Conservation (phyloP, 2,329 filamentous ascomycete genomes). For the Trichophaea hybrida region DNA sequence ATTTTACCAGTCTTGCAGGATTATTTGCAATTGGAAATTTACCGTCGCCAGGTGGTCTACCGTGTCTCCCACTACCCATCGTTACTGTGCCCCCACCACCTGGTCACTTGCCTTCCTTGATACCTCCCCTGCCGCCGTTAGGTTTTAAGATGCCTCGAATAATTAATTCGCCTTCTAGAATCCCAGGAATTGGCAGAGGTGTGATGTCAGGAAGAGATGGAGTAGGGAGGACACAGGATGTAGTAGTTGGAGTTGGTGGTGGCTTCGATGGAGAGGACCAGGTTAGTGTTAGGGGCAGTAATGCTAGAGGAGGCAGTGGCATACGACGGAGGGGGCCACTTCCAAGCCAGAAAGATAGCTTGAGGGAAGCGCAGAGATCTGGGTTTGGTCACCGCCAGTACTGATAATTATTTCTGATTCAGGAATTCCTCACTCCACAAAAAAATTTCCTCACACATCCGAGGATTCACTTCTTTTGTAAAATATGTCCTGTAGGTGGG, state of each 20-base stretch:
- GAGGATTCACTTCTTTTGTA: no score
- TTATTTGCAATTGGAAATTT: conserved; percentile 35
- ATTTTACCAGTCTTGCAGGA: conserved; percentile 33
- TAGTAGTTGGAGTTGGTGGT: conserved; percentile 27
- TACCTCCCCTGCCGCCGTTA: conserved; percentile 31
- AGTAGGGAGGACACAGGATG: conserved; percentile 25
- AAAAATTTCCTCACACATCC: no score
- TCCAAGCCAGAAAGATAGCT: conserved; percentile 69
- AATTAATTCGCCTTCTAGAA: conserved; percentile 29
- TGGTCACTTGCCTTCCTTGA: conserved; percentile 36
- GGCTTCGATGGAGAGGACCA: conserved; percentile 29
- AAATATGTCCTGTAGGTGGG: no score
- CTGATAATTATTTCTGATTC: background rate
- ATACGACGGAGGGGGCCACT: conserved; percentile 52
- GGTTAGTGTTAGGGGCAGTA: conserved; percentile 31
- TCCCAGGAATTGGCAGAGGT: conserved; percentile 25
- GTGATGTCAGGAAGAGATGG: conserved; percentile 29
- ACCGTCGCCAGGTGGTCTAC: conserved; percentile 36
- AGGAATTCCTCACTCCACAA: no score
- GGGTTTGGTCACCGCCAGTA: background rate
- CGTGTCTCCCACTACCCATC: conserved; percentile 33
- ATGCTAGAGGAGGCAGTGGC: conserved; percentile 27
- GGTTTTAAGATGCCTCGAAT: background rate
- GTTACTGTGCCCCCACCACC: conserved; percentile 38
- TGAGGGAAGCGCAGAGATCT: conserved; percentile 60